Base-by-base conservation (phyloP, 192 early-diverging fungal species). In the Funneliformis mosseae region DNA sequence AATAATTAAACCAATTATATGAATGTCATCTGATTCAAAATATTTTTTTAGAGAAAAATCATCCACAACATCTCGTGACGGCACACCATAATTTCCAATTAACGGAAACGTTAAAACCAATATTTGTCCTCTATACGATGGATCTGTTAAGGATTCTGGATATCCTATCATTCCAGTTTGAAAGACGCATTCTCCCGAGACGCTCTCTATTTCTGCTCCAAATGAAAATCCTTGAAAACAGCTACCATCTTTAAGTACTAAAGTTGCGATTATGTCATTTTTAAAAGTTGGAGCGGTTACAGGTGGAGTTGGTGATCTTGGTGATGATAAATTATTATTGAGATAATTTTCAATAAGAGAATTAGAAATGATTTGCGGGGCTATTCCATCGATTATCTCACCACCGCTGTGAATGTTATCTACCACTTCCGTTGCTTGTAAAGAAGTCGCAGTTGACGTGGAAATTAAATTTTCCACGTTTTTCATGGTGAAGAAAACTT, bases 121-220 rank as follows among this genome's bases (percentile, higher is more conserved):
- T 75, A 99, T 98, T 90, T 99, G 98, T 10, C 98, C 98, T 75
- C 94, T 91, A 87, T 99, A 99, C 63, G 97, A 98, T 16, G 98
- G 98, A 88, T 99, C 97, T 4, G 96, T 98, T 83, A 98, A 88
- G 39, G 98, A 97, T 86, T 99, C 97, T n/a, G 98, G 96, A 84
- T 98, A 99, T 63, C 97, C 98, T 68, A 97, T 95, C 97, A 98
- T 98, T 46, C 94, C 98, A 66, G 98, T 99, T 85, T 98, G 97
- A 87, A 99, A 99, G 76, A 99, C 98, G 80, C 96, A 96, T 88
- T 99, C 98, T 70, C 98, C 98, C 71, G 97, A 89, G 68, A 98
- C 91, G 48, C 92, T 93, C 70, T 88, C 88, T 45, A 81, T 87
- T 86, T 97, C 96, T 12, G 96, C 91, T 73, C 98, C 98, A 88